These are phyloP conservation scores for Asclepias syriaca DNA, from an alignment of 257 asterid genomes.

Conservation along the genomic window DNA sequence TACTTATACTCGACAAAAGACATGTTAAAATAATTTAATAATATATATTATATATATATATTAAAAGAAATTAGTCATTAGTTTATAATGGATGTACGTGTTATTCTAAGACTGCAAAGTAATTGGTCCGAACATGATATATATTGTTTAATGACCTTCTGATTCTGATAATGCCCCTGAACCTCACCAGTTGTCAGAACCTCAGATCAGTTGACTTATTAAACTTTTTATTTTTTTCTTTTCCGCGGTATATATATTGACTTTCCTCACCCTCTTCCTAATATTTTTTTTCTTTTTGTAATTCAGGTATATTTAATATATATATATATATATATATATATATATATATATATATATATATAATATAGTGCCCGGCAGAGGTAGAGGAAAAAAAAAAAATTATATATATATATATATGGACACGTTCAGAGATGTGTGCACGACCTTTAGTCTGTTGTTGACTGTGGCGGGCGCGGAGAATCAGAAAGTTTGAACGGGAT, in stretches of 20 bases:
- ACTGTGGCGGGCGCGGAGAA: background rate
- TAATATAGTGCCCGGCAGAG: background rate
- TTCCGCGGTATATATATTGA: background rate
- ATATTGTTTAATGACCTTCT: background rate
- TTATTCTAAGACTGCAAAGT: too few relatives aligned
- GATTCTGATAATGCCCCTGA: background rate
- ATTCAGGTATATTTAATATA: background rate
- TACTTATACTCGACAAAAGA: too few relatives aligned
- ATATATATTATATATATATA: too few relatives aligned
- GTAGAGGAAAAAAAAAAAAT: background rate
- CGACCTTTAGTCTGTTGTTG: slow-evolving; percentile 5
- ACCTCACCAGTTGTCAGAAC: slow-evolving; percentile 5
- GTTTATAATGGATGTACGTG: too few relatives aligned
- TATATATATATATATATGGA: accelerated
- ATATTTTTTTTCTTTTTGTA: background rate
- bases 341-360: too few relatives aligned
- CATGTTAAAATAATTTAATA: too few relatives aligned
- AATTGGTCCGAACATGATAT: too few relatives aligned
- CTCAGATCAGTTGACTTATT: slow-evolving; percentile 1
- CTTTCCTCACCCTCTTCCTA: background rate
- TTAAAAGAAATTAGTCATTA: too few relatives aligned
- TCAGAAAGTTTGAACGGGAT: background rate
- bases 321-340: background rate
- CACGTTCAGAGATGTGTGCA: background rate
- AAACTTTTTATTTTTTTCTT: background rate